Conservation (phyloP, 192 early-diverging fungal species). For the Backusella sp. region DNA sequence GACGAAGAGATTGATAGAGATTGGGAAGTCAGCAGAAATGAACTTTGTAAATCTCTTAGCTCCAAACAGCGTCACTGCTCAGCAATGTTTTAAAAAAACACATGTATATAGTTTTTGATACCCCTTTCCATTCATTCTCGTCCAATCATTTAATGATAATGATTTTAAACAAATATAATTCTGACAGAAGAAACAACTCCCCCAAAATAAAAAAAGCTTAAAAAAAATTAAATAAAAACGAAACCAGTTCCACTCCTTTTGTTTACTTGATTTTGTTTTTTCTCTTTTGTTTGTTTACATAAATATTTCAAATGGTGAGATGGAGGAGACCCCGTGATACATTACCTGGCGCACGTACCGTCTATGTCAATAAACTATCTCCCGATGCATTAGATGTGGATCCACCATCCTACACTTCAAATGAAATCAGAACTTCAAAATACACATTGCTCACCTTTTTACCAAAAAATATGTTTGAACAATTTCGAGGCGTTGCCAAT, state of each 20-base stretch:
- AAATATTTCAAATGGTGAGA: neutral
- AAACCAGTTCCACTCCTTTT: constrained; percentile 3
- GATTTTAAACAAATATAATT: neutral
- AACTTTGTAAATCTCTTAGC: neutral
- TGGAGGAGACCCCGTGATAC: neutral
- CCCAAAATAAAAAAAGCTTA: neutral
- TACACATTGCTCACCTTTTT: constrained; percentile 88
- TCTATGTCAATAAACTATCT: neutral
- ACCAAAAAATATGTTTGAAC: constrained; percentile 92
- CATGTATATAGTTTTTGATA: constrained; percentile 3
- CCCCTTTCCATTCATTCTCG: neutral
- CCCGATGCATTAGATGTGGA: neutral
- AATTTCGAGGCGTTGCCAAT: constrained; percentile 92
- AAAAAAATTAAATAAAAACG: constrained; percentile 1
- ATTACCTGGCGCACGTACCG: neutral
- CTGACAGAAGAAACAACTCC: neutral
- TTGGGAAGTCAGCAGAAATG: constrained; percentile 7
- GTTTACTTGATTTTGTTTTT: neutral
- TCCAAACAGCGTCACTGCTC: neutral
- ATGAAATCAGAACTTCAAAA: constrained; percentile 85
- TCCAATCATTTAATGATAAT: neutral
- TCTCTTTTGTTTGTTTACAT: neutral
- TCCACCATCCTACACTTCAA: constrained; percentile 26
- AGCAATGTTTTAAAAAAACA: neutral
- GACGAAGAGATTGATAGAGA: constrained; percentile 13